Percentiles rank a stretch among this genome's conserved stretches.
phyloP scores from a whole-genome alignment of 2,329 filamentous ascomycete genomes.

The Colletotrichum paranaense region DNA sequence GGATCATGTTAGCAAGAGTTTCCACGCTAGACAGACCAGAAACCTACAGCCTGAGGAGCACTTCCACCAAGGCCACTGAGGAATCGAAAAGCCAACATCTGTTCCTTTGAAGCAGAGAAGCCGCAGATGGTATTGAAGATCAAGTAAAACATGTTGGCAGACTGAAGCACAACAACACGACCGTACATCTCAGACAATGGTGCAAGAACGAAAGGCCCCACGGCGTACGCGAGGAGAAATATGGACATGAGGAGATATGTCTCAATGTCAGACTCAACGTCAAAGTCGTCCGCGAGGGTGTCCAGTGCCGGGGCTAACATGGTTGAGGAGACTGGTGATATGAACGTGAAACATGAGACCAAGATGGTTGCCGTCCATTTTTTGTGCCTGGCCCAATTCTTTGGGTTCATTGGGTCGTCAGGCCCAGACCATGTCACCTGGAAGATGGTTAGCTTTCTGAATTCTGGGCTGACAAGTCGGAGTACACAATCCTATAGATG shows the following conservation, averaged over 20 bases:
- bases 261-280: conserved; percentile 54
- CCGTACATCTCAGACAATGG: conserved; percentile 65
- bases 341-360: conserved; percentile 59
- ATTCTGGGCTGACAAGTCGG: background rate
- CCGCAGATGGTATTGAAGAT: conserved; percentile 65
- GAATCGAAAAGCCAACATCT: conserved; percentile 62
- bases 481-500: background rate
- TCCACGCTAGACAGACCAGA: too few relatives aligned
- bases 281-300: conserved; percentile 55
- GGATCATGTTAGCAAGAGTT: background rate
- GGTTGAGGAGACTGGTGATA: conserved; percentile 65
- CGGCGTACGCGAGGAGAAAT: conserved; percentile 67
- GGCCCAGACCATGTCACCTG: conserved; percentile 57
- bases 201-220: conserved; percentile 63
- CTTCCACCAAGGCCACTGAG: conserved; percentile 59
- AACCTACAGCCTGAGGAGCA: conserved; percentile 55
- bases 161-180: conserved; percentile 56
- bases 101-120: conserved; percentile 55
- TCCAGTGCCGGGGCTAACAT: conserved; percentile 61
- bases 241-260: conserved; percentile 67
- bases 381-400: conserved; percentile 57
- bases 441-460: background rate
- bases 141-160: conserved; percentile 62
- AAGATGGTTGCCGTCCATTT: conserved; percentile 50
- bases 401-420: conserved; percentile 52